phyloP scores from a whole-genome alignment of 257 asterid species.

The Nicotiana attenuata region DNA sequence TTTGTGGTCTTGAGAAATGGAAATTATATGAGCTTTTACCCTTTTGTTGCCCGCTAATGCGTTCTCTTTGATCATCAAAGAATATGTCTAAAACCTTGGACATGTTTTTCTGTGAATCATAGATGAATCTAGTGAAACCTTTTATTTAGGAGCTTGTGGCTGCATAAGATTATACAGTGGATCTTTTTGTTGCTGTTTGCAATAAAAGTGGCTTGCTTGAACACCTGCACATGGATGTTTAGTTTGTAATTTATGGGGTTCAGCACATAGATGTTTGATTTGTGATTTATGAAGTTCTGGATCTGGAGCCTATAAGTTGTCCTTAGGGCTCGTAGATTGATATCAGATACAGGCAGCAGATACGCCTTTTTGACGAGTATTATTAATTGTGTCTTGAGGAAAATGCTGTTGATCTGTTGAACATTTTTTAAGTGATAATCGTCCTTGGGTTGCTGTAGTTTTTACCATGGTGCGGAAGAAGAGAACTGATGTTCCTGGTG shows the following conservation, averaged over 20 bases:
- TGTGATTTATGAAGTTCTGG: neutral
- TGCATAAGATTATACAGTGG: neutral
- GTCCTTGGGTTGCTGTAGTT: slow-evolving; percentile 23
- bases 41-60: neutral
- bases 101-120: neutral
- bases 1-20: neutral
- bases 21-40: neutral
- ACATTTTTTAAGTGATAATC: neutral
- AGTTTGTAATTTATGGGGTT: neutral
- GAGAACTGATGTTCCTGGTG: slow-evolving; percentile 57
- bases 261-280: neutral
- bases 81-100: neutral
- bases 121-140: neutral
- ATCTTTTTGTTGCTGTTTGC: slow-evolving; percentile 4
- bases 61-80: neutral
- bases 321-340: neutral
- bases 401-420: neutral
- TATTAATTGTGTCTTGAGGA: neutral
- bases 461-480: slow-evolving; percentile 72
- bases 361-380: neutral
- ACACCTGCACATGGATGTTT: neutral
- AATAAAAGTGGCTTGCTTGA: neutral
- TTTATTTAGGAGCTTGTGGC: neutral
- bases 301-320: neutral
- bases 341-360: neutral